Evolutionary conservation across 2,329 filamentous ascomycete genomes (phyloP), one percentile per base, ranked within the genome.

Genomic region (Hypoxylon sp.): DNA sequence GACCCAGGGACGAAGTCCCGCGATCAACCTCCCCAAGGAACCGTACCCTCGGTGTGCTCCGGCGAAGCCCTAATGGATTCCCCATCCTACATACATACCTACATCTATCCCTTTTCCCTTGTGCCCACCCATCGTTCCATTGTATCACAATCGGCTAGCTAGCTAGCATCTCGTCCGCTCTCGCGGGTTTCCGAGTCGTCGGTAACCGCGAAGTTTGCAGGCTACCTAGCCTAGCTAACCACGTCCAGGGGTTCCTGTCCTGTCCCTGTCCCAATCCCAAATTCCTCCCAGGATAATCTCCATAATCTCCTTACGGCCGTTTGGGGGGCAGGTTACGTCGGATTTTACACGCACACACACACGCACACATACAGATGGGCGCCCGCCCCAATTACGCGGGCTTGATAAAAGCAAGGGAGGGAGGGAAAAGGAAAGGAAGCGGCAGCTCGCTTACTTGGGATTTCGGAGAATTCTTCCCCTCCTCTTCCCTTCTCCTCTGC

Each of bases 221-320:
- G 7, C 28, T 56, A 20, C 28, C 26, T 28, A 28, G 4, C 26
- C 8, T 4, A 28, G 28, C 11, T 30, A 30, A 7, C 30, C 38
- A 16, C 26, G 36, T 38, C 22, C 38, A 22, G 28, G 24, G 28
- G 50, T 22, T 49, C n/a, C 24, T 26, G 24, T 26, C 24, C n/a
- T n/a, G n/a, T 44, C 22, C 24, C 32, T 42, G 26, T 36, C 33
- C 50, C 20, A 11, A 6, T n/a, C n/a, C 44, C 45, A 2, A 36
- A 32, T 30, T 53, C 38, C 20, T 36, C 11, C 8, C 16, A 18
- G 20, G 18, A 42, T 28, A 45, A 55, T 36, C 56, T 54, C 40
- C 22, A 45, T 55, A 42, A 46, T 57, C 32, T 52, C 46, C 54
- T 70, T 70, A 70, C 68, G 68, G 68, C 68, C 68, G 66, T 70